Evolutionary conservation across 495 filamentous ascomycete species (phyloP), one percentile per base, ranked within the genome.

Genomic region (Penicillium odoratum): DNA sequence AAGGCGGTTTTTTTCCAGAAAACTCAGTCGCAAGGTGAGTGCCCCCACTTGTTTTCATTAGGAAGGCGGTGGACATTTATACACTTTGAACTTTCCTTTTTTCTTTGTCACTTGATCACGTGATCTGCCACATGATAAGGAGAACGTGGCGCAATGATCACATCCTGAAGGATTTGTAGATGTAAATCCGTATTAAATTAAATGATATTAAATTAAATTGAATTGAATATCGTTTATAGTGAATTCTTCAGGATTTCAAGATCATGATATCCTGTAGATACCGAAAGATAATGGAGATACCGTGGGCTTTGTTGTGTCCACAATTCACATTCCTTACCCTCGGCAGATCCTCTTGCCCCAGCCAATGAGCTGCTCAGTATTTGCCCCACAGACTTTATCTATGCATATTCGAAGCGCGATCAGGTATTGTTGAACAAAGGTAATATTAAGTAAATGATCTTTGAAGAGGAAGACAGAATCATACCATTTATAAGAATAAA

Each of bases 1-100:
- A 68, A 72, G 71, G 67, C 69, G 71, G 66, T 33, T 62, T 62
- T 57, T 67, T 59, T 70, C 67, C 65, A 66, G 67, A 74, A 78
- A 72, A 71, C 61, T 70, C 65, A 73, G 71, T 72, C 59, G 53
- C 57, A 58, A 64, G 64, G 61, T 53, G 55, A 63, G 45, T 52
- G 59, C 48, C 40, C 31, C 29, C 63, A 45, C 74, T 74, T 74
- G 53, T 5, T 69, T 48, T 3, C 5, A 59, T 56, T 3, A 16
- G 61, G 69, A 28, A 56, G 54, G 51, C 46, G 51, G 53, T 34
- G 26, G 6, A 18, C 46, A 60, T 58, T 15, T 38, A 10, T 16
- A n/a, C 38, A 40, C 15, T 16, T 15, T 40, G 15, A 33, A 33
- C 31, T 33, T 33, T 33, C 7, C 16, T n/a, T 16, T 40, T 40